Evolutionary conservation across 805 yeast species (phyloP), one percentile per base, ranked within the genome.

Genomic region (Metschnikowia henanensis): DNA sequence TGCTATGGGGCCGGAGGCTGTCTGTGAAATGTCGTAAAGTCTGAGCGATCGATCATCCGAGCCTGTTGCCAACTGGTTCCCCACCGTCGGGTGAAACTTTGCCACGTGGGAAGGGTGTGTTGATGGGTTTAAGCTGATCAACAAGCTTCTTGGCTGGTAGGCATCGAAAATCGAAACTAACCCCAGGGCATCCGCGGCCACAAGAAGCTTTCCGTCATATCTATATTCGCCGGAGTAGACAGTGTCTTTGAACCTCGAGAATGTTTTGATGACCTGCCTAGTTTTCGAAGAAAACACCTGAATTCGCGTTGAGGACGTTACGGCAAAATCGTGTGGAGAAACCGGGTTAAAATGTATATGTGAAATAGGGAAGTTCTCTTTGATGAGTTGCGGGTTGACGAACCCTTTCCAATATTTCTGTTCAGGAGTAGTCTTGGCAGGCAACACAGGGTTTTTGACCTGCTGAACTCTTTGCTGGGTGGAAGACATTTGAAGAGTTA

Each of bases 161-260:
- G 95, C 82, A 63, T 94, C 97, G 60, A 87, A 92, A 8, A 91
- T 83, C 50, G 95, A 95, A 12, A 94, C 95, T 44, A 88, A 63
- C 16, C 99, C 99, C 3, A 94, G 81, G 12, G 96, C 96, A 68
- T 94, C 99, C 57, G 96, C 95, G 4, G 97, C 97, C 17, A 86
- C 95, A 22, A 94, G 64, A 35, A 94, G 75, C 60, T 88, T 87
- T 43, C 99, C 99, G 61, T 94, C 99, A 44, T 77, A 77, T 58
- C 98, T 77, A 64, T 83, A 92, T 62, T 90, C 95, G 35, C 96
- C 98, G 25, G 89, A 80, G 60, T 87, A 89, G 0, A 90, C 99
- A 0, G 91, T 83, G 57, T 92, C 98, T 60, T 87, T 90, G 67
- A 94, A 94, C 51, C 97, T 68, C 3, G 83, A 76, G 53, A 90